phyloP scores from a whole-genome alignment of 2,329 filamentous ascomycete species.

The Claviceps capensis region DNA sequence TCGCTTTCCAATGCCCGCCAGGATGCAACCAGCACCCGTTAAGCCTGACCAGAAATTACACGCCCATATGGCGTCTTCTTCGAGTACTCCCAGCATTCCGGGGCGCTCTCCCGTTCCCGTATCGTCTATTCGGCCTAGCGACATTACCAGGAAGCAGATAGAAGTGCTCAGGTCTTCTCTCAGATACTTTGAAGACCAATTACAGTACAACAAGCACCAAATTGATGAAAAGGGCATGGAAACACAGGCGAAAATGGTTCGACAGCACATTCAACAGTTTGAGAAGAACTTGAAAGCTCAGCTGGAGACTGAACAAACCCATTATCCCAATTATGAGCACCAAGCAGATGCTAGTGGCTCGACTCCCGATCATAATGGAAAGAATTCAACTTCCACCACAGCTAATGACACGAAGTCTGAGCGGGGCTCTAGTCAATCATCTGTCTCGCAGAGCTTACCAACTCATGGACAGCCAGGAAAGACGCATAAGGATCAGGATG shows the following conservation, averaged over 20 bases:
- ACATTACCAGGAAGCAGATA: slow-evolving; percentile 47
- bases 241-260: slow-evolving; percentile 25
- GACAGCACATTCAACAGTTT: slow-evolving; percentile 35
- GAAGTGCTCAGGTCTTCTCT: slow-evolving; percentile 37
- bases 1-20: slow-evolving; percentile 3
- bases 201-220: slow-evolving; percentile 48
- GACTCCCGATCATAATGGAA: slow-evolving; percentile 7
- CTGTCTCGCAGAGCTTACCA: slow-evolving; percentile 8
- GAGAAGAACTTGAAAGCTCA: slow-evolving; percentile 32
- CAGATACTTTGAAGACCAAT: slow-evolving; percentile 42
- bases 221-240: slow-evolving; percentile 43
- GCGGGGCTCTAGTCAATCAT: slow-evolving; percentile 6
- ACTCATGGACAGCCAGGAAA: slow-evolving; percentile 6
- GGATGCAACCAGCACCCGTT: slow-evolving; percentile 14
- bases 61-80: slow-evolving; percentile 7
- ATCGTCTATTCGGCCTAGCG: slow-evolving; percentile 46
- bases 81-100: slow-evolving; percentile 6
- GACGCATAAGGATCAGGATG: slow-evolving; percentile 6
- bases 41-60: slow-evolving; percentile 8
- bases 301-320: slow-evolving; percentile 28
- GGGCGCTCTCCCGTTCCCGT: slow-evolving; percentile 26
- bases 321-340: slow-evolving; percentile 25
- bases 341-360: slow-evolving; percentile 11
- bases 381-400: slow-evolving; percentile 6
- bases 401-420: slow-evolving; percentile 8